Base-by-base conservation (phyloP, 805 yeast genomes). In the Tetrapisispora arboricola region DNA sequence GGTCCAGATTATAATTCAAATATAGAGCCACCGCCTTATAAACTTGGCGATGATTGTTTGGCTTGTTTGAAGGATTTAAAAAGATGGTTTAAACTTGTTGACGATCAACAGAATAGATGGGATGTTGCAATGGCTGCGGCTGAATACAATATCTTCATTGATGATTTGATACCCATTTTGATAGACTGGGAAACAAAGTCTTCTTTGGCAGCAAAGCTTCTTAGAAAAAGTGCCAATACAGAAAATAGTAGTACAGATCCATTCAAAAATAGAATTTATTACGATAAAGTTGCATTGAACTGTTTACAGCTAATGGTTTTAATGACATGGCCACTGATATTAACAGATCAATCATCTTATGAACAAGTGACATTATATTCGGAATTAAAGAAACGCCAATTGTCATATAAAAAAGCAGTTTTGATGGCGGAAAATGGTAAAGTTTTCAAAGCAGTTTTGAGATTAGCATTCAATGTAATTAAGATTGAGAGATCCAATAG, bases 101-200 rank as follows among this genome's bases (percentile, higher is more conserved):
- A 90, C 59, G 92, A 84, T 42, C 71, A 71, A 32, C 71, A 75
- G 39, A 70, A 75, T 40, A 68, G 79, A 13, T 80, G 78, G 70
- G 86, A 81, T 45, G 96, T 90, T 5, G 94, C 95, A 0, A 70
- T 84, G 38, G 95, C 95, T 1, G 80, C 94, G 47, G 83, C 86
- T 5, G 90, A 84, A 40, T 76, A 83, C 12, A 81, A 82, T 1
- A 66, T 92, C 10, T 80, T 90, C 6, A 57, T 67, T 1, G 77
- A 76, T 49, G 97, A 90, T 60, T 60, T 92, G 40, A 57, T 81
- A 6, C 81, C 79, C 9, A 86, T 92, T 19, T 57, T 92, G 33
- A 69, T 81, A 19, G 79, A 76, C 53, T 84, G 90, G 85, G 86
- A 82, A 38, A 60, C 54, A 13, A 65, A 67, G 24, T 51, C 59